phyloP scores from a whole-genome alignment of 306 rosid species.

The Vigna angularis region DNA sequence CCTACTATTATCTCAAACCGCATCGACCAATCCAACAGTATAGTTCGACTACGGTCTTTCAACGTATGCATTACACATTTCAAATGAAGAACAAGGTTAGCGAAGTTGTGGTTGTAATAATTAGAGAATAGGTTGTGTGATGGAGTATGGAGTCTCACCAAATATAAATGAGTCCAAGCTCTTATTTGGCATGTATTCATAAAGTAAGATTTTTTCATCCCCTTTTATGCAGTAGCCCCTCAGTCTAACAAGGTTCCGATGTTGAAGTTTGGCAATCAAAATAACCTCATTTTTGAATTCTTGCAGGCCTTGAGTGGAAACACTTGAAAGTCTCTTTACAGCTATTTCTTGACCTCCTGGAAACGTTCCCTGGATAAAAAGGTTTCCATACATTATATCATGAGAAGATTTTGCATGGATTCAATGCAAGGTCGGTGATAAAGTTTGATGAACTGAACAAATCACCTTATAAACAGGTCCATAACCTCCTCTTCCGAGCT shows the following conservation, averaged over 20 bases:
- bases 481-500: conserved; percentile 66
- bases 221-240: conserved; percentile 53
- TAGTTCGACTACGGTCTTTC: conserved; percentile 41
- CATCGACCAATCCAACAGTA: conserved; percentile 47
- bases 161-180: conserved; percentile 61
- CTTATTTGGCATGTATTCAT: conserved; percentile 61
- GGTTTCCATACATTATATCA: too few relatives aligned
- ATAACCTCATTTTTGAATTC: conserved; percentile 61
- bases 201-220: conserved; percentile 57
- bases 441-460: not conserved
- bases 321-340: conserved; percentile 58
- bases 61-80: conserved; percentile 4
- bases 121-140: not conserved
- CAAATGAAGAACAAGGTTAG: not conserved
- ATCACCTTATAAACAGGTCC: conserved; percentile 68
- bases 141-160: conserved; percentile 41
- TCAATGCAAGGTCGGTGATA: too few relatives aligned
- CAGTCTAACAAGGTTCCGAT: conserved; percentile 58
- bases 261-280: conserved; percentile 62
- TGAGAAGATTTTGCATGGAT: not conserved
- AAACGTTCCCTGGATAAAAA: conserved; percentile 47
- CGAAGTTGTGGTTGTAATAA: not conserved
- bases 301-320: conserved; percentile 53
- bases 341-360: conserved; percentile 49
- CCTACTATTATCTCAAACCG: conserved; percentile 57